A percentile compares a stretch with the other conserved stretches of the same genome.
Conservation (phyloP, 495 filamentous ascomycete species). For the Tuber indicum region DNA sequence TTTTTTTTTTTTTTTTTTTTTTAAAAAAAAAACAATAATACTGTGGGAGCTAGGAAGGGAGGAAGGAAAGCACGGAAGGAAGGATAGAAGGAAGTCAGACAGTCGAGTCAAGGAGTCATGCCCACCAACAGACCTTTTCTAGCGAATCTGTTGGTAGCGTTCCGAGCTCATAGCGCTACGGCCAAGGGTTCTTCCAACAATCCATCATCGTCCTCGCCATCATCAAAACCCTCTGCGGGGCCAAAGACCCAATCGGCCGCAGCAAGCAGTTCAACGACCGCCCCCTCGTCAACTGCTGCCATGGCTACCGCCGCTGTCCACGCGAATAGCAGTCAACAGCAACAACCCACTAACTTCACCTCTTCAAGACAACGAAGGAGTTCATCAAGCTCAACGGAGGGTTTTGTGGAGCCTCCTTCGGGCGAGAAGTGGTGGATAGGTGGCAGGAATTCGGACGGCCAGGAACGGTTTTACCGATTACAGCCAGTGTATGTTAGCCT, state of each 20-base stretch:
- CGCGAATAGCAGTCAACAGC: conserved; percentile 28
- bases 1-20: too few species aligned
- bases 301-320: conserved; percentile 30
- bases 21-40: neutral
- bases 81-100: conserved; percentile 10
- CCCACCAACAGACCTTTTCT: conserved; percentile 68
- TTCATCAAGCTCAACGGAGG: conserved; percentile 56
- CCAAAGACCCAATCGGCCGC: conserved; percentile 39
- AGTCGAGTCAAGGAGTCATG: conserved; percentile 42
- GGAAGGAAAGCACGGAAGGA: neutral
- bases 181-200: conserved; percentile 46
- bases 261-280: conserved; percentile 28
- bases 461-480: conserved; percentile 62
- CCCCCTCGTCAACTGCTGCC: conserved; percentile 32
- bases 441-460: conserved; percentile 60
- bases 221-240: conserved; percentile 42
- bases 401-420: conserved; percentile 56
- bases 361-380: conserved; percentile 50
- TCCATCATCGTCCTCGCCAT: conserved; percentile 44
- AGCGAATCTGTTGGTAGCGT: conserved; percentile 66
- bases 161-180: conserved; percentile 54
- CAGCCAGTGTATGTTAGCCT: conserved; percentile 40
- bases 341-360: conserved; percentile 40
- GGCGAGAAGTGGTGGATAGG: conserved; percentile 74
- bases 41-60: conserved; percentile 6